phyloP scores from a whole-genome alignment of 805 yeast genomes.

The Phaffomyces opuntiae region DNA sequence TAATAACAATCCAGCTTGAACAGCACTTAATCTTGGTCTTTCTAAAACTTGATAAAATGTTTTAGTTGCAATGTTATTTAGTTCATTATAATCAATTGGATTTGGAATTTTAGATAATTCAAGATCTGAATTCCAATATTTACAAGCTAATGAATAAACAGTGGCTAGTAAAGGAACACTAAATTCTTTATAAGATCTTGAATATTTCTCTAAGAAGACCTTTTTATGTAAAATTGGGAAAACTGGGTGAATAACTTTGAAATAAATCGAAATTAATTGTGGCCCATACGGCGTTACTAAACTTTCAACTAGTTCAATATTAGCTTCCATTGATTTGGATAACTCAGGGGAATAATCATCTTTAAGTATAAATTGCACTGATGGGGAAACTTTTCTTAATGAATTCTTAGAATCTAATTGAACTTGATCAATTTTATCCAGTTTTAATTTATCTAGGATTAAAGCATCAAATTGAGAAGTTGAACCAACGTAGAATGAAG shows the following conservation, averaged over 20 bases:
- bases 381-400: slow-evolving; percentile 71
- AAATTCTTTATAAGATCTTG: slow-evolving; percentile 85
- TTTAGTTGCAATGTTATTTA: slow-evolving; percentile 60
- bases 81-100: slow-evolving; percentile 59
- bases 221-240: slow-evolving; percentile 88
- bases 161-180: slow-evolving; percentile 89
- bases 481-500: slow-evolving; percentile 84
- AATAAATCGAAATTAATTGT: slow-evolving; percentile 69
- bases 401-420: slow-evolving; percentile 60
- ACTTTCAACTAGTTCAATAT: slow-evolving; percentile 77
- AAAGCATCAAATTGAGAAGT: slow-evolving; percentile 77
- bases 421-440: slow-evolving; percentile 75
- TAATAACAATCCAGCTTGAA: slow-evolving; percentile 79
- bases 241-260: slow-evolving; percentile 81
- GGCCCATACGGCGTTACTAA: slow-evolving; percentile 92
- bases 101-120: slow-evolving; percentile 67
- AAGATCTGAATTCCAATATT: slow-evolving; percentile 84
- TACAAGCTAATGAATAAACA: slow-evolving; percentile 79
- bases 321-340: slow-evolving; percentile 62
- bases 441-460: slow-evolving; percentile 54
- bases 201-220: slow-evolving; percentile 85
- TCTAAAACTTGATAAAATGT: slow-evolving; percentile 68
- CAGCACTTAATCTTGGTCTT: slow-evolving; percentile 85
- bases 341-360: slow-evolving; percentile 74
- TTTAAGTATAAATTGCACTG: slow-evolving; percentile 67